phyloP scores from a whole-genome alignment of 2,329 filamentous ascomycete species.

The Pseudogymnoascus sp. region DNA sequence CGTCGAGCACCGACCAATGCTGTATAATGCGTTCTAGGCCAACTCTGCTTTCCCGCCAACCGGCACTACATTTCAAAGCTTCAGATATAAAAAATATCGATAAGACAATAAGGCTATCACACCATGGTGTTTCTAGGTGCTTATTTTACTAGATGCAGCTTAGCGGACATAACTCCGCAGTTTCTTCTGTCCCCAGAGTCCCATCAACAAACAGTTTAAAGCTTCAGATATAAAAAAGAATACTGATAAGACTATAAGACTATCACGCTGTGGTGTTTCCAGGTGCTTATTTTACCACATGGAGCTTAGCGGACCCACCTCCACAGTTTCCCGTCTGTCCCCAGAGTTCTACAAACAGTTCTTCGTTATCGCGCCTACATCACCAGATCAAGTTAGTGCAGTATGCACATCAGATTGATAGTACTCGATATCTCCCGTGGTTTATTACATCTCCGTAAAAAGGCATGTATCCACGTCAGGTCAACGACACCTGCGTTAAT shows the following conservation, averaged over 20 bases:
- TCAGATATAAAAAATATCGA: neutral
- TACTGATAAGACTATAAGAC: neutral
- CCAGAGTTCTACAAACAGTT: neutral
- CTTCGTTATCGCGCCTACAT: neutral
- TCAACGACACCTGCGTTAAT: neutral
- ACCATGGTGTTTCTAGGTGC: neutral
- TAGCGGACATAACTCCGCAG: neutral
- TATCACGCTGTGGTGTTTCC: neutral
- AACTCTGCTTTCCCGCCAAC: neutral
- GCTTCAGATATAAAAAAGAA: neutral
- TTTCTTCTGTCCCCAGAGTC: neutral
- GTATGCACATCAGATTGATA: neutral
- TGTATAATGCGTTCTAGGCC: neutral
- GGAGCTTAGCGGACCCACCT: neutral
- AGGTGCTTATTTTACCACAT: neutral
- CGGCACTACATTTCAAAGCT: neutral
- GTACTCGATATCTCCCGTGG: neutral
- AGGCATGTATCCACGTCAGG: neutral
- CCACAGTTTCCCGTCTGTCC: neutral
- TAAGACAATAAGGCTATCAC: neutral
- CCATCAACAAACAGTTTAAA: neutral
- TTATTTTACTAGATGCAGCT: neutral
- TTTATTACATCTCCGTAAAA: neutral
- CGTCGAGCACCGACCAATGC: neutral
- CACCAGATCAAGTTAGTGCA: neutral